phyloP scores from a whole-genome alignment of 331 rosid species.

The Telfairia occidentalis region DNA sequence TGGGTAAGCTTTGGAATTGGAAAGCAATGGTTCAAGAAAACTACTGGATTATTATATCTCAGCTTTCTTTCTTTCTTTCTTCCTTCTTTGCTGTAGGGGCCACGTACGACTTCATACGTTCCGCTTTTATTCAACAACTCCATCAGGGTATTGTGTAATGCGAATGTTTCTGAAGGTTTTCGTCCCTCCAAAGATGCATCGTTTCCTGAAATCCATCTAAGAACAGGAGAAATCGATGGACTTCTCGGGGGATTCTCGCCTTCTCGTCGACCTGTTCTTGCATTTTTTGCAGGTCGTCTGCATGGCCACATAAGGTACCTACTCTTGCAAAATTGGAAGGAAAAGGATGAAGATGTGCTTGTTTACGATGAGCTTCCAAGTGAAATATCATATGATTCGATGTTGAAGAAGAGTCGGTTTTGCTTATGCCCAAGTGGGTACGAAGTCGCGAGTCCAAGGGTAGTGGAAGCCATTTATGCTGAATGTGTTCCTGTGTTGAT shows the following conservation, averaged over 20 bases:
- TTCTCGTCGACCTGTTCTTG: constrained; percentile 25
- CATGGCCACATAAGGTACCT: constrained; percentile 35
- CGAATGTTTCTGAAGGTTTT: constrained; percentile 48
- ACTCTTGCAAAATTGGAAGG: constrained; percentile 29
- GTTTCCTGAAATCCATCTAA: constrained; percentile 34
- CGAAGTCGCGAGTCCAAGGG: constrained; percentile 64
- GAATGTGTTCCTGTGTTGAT: constrained; percentile 53
- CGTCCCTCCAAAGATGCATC: constrained; percentile 26
- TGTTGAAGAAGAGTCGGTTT: constrained; percentile 34
- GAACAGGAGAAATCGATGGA: constrained; percentile 15
- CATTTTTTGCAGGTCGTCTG: constrained; percentile 44
- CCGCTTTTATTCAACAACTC: constrained; percentile 31
- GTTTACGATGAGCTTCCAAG: constrained; percentile 43
- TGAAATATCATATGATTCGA: constrained; percentile 20
- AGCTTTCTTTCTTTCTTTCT: background rate
- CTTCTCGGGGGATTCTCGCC: constrained; percentile 16
- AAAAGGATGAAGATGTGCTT: constrained; percentile 28
- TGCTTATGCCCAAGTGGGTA: constrained; percentile 60
- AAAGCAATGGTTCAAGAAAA: too few relatives aligned
- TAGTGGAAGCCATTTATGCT: constrained; percentile 42
- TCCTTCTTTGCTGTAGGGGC: constrained; percentile 30
- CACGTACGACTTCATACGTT: constrained; percentile 22
- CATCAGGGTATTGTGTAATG: constrained; percentile 47
- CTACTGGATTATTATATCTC: too few relatives aligned
- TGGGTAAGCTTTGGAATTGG: constrained; percentile 46